Percentiles rank a stretch among this genome's conserved stretches.
These are phyloP conservation scores for Pistacia vera DNA, from an alignment of 345 rosid genomes.

Conservation along the genomic window DNA sequence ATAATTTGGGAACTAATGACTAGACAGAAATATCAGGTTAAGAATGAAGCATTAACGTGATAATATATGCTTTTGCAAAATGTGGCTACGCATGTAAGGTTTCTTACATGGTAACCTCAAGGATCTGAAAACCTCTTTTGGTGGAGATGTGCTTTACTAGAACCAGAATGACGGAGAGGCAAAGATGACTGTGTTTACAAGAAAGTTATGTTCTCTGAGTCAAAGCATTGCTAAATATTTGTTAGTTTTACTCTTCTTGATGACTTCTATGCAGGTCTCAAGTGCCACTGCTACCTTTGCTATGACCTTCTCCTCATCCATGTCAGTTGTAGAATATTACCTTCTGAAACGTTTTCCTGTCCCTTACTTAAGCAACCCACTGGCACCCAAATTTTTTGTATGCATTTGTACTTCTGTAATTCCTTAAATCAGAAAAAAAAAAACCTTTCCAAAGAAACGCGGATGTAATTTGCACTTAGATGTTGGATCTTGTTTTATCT, in stretches of 20 bases:
- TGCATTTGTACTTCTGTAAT: background rate
- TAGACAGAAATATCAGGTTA: background rate
- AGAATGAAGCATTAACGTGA: background rate
- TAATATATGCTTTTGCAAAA: too few relatives aligned
- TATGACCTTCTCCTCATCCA: slow-evolving; percentile 60
- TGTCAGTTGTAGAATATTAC: slow-evolving; percentile 63
- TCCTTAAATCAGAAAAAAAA: background rate
- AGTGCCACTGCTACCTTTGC: slow-evolving; percentile 64
- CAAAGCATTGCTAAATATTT: slow-evolving; percentile 9
- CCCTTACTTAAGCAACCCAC: slow-evolving; percentile 35
- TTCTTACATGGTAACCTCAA: background rate
- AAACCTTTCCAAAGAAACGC: background rate
- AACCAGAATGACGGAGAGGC: background rate
- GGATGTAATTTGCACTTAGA: too few relatives aligned
- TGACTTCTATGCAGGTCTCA: slow-evolving; percentile 41
- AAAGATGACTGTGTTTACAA: slow-evolving; percentile 1
- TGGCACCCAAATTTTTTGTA: background rate
- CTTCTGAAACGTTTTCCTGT: slow-evolving; percentile 60
- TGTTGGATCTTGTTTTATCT: background rate
- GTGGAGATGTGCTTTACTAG: background rate
- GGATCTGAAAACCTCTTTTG: background rate
- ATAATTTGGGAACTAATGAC: background rate
- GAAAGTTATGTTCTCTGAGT: background rate
- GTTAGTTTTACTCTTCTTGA: slow-evolving; percentile 1
- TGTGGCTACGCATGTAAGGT: background rate